These are phyloP conservation scores for Nitzschia palea DNA, from an alignment of 108 stramenopile genomes.

Conservation along the genomic window DNA sequence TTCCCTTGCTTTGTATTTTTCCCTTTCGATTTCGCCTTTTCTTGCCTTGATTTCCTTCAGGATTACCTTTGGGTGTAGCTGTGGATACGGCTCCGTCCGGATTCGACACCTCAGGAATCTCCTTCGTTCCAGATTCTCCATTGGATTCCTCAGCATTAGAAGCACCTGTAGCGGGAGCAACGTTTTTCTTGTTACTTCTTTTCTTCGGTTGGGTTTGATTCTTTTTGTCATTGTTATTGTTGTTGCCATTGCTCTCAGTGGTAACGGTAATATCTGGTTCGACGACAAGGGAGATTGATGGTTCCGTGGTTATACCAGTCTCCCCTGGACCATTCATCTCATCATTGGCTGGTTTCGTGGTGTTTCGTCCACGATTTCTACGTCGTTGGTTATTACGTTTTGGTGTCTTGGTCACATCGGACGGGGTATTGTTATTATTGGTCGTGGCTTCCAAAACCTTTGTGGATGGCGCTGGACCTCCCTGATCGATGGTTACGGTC, in stretches of 20 bases:
- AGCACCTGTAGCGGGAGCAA: no score
- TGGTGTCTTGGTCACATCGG: neutral
- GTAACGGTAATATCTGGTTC: neutral
- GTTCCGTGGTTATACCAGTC: neutral
- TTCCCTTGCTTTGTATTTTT: neutral
- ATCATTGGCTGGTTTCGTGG: neutral
- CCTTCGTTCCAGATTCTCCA: no score
- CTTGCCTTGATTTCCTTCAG: neutral
- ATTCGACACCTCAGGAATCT: no score
- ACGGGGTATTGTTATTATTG: no score
- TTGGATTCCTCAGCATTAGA: no score
- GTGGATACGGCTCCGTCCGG: no score
- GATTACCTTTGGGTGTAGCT: no score
- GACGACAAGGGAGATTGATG: no score
- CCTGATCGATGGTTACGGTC: no score
- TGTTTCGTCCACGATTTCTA: neutral
- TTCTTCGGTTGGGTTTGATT: neutral
- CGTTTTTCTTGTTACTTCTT: neutral
- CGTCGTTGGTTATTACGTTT: neutral
- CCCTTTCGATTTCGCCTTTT: neutral
- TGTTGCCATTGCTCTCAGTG: neutral
- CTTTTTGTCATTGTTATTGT: neutral
- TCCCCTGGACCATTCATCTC: neutral
- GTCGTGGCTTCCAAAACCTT: no score
- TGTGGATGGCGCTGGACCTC: no score